Percentiles rank a stretch among this genome's conserved stretches.
Conservation (phyloP, 2,329 filamentous ascomycete genomes). For the Lecanoromycetidae sp. region DNA sequence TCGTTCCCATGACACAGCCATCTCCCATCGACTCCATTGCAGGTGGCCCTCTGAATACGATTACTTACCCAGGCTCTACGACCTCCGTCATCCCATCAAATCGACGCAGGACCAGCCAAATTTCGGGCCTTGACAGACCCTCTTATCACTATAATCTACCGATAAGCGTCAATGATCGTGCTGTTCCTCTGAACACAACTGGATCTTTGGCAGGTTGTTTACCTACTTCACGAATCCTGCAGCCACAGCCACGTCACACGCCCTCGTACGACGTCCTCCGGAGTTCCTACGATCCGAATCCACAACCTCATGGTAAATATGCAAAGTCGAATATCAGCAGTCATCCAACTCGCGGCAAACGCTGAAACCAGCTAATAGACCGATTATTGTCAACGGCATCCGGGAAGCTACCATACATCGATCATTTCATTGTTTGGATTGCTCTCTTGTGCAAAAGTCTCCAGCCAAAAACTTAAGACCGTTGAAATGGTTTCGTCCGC, state of each 20-base stretch:
- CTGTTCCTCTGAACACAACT: not conserved
- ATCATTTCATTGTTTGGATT: too few species aligned
- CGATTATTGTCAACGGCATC: too few species aligned
- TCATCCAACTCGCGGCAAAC: not conserved
- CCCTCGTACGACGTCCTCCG: conserved; percentile 4
- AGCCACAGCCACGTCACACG: conserved; percentile 1
- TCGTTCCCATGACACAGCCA: conserved; percentile 14
- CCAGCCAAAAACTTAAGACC: too few species aligned
- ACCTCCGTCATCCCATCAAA: not conserved
- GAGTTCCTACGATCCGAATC: not conserved
- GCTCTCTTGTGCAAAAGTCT: too few species aligned
- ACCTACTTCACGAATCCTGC: conserved; percentile 2
- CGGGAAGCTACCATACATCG: too few species aligned
- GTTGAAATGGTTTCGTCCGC: too few species aligned
- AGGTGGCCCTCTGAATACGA: too few species aligned
- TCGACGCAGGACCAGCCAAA: not conserved
- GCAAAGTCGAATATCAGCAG: not conserved
- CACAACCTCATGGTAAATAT: not conserved
- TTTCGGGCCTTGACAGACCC: not conserved
- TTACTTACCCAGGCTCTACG: not conserved
- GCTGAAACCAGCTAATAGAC: not conserved
- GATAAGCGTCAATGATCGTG: not conserved
- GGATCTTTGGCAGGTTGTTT: not conserved
- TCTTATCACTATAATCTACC: not conserved
- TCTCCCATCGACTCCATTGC: not conserved